A percentile compares a stretch with the other conserved stretches of the same genome.
These are phyloP conservation scores for Musa balbisiana DNA, from an alignment of 202 grass and related monocot genomes.

Conservation along the genomic window DNA sequence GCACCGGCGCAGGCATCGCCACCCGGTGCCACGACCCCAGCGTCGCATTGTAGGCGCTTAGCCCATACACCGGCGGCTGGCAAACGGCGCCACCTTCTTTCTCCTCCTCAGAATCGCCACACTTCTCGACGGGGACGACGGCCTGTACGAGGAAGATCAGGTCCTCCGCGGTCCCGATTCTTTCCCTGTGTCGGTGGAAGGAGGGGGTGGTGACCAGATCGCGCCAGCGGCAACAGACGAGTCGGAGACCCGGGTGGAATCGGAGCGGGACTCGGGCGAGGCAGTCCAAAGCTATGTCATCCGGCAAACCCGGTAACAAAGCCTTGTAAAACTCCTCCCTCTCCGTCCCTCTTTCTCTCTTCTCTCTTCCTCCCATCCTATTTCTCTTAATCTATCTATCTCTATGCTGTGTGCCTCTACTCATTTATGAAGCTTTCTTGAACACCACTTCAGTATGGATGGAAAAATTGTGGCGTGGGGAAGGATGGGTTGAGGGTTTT, in stretches of 20 bases:
- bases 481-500: neutral
- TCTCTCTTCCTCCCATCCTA: neutral
- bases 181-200: slow-evolving; percentile 26
- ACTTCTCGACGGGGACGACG: slow-evolving; percentile 18
- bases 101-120: neutral
- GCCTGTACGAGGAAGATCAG: slow-evolving; percentile 53
- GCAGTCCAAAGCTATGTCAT: slow-evolving; percentile 71
- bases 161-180: slow-evolving; percentile 38
- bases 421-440: neutral
- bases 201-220: slow-evolving; percentile 20
- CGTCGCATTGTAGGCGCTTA: slow-evolving; percentile 52
- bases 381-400: too few species aligned
- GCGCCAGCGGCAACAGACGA: slow-evolving; percentile 47
- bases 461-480: too few species aligned
- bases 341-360: slow-evolving; percentile 28
- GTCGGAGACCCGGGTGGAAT: slow-evolving; percentile 33
- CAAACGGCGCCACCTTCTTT: slow-evolving; percentile 6
- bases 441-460: neutral
- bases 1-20: slow-evolving; percentile 25
- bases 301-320: slow-evolving; percentile 58
- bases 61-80: slow-evolving; percentile 28
- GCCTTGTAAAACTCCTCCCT: slow-evolving; percentile 17
- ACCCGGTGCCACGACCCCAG: slow-evolving; percentile 43
- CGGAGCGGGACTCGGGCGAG: slow-evolving; percentile 47
- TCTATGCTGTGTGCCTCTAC: neutral